phyloP scores from a whole-genome alignment of 768 basidiomycete species.

The Russula ochroleuca region DNA sequence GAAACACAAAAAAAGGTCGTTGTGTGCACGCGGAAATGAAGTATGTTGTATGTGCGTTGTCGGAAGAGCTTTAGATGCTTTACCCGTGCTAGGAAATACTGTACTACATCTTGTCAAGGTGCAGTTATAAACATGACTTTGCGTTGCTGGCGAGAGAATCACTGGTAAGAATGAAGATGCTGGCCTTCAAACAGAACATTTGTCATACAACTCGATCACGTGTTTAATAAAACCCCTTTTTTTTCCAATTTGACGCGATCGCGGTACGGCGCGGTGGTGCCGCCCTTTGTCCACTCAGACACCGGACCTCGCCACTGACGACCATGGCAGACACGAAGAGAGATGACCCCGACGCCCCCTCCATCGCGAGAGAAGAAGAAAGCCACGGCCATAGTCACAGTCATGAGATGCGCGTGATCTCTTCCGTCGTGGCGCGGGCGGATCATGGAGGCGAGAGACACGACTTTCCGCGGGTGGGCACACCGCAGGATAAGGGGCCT shows the following conservation, averaged over 20 bases:
- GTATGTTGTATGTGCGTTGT: slow-evolving; percentile 4
- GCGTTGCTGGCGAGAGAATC: background rate
- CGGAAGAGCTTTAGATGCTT: slow-evolving; percentile 2
- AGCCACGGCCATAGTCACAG: no score
- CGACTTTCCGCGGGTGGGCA: background rate
- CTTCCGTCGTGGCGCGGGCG: background rate
- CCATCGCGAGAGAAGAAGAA: no score
- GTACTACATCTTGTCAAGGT: background rate
- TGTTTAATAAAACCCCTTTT: background rate
- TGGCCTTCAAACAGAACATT: no score
- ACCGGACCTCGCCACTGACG: background rate
- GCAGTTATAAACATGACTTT: slow-evolving; percentile 1
- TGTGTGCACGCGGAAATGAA: background rate
- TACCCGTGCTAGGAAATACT: background rate
- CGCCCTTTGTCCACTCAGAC: background rate
- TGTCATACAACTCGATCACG: background rate
- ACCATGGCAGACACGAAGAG: background rate
- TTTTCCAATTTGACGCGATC: background rate
- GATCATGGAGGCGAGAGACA: background rate
- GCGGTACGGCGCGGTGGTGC: no score
- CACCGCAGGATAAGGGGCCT: background rate
- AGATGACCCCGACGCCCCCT: background rate
- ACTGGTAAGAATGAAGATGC: no score
- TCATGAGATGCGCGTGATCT: background rate
- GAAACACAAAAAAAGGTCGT: background rate